Base-by-base conservation (phyloP, 2,329 filamentous ascomycete genomes). In the Colletotrichum lini region DNA sequence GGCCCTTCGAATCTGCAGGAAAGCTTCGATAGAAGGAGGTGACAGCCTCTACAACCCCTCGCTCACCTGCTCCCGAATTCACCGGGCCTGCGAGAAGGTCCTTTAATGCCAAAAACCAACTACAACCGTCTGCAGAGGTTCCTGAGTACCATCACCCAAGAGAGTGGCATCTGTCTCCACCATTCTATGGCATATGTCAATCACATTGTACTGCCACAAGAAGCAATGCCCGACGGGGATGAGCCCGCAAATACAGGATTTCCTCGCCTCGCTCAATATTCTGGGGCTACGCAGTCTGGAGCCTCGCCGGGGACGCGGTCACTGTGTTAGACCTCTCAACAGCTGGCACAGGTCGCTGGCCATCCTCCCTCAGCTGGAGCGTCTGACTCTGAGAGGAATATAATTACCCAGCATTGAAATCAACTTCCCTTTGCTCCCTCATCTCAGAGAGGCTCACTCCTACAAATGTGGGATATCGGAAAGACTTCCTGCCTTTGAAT, bases 371-470 rank as follows among this genome's bases (percentile, higher is more conserved):
- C 4, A 2, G 16, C 30, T 54, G 9, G 30, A 54, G 30, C 9
- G 18, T 1, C 30, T 54, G 52, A 54, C 30, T 0, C 9, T 54
- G 18, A 38, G 10, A 21, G 9, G 7, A 30, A 7, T 30, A 26
- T 26, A 26, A 26, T n/a, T 54, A 0, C 1, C 2, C 3, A 2
- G 1, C 9, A 9, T 7, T 16, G 52, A 38, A 0, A 1, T 8
- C 26, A 35, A 21, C 30, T 54, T 54, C 18, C 30, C 52, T 2
- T 3, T 2, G 9, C 52, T 54, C 9, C 52, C 30, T 8, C 52
- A 10, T 9, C 30, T 54, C 52, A 38, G 38, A 9, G 18, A 30
- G 4, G 52, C 18, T 26, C 18, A 38, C 18, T 54, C 38, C 18
- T 54, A 15, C 52, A 1, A 38, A 8, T 54, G 16, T 2, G 26